Percentiles rank a stretch among this genome's conserved stretches.
phyloP scores from a whole-genome alignment of 75 land plant genomes.

The Selaginella moellendorffii region DNA sequence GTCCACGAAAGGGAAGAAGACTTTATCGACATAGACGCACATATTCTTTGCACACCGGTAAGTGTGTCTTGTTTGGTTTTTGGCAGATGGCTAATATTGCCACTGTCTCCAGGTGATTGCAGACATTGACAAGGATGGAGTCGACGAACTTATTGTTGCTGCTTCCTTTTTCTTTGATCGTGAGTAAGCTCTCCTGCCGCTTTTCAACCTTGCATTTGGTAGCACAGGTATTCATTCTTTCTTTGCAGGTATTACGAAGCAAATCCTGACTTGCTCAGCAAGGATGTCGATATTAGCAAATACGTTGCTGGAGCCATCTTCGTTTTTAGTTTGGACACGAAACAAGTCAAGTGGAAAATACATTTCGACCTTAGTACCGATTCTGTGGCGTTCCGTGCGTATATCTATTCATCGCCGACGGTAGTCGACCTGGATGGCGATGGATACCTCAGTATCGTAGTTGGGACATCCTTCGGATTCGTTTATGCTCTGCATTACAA shows the following conservation, averaged over 20 bases:
- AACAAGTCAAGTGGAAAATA: slow-evolving; percentile 83
- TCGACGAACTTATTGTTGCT: slow-evolving; percentile 80
- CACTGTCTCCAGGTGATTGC: slow-evolving; percentile 70
- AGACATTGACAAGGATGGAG: slow-evolving; percentile 92
- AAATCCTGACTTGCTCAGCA: slow-evolving; percentile 48
- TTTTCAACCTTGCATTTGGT: not conserved
- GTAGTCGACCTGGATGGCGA: slow-evolving; percentile 91
- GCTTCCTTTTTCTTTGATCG: slow-evolving; percentile 97
- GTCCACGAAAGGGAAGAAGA: slow-evolving; percentile 65
- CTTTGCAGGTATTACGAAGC: slow-evolving; percentile 83
- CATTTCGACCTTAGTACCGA: slow-evolving; percentile 78
- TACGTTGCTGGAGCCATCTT: slow-evolving; percentile 86
- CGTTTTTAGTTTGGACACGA: slow-evolving; percentile 89
- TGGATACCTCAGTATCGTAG: slow-evolving; percentile 79
- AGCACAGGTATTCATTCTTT: too few species aligned
- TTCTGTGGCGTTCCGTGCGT: slow-evolving; percentile 66
- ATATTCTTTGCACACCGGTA: slow-evolving; percentile 89
- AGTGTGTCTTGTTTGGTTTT: slow-evolving; percentile 10
- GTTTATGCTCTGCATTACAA: slow-evolving; percentile 83
- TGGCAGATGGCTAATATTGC: not conserved
- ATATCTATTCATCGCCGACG: slow-evolving; percentile 92
- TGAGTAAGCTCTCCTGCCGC: slow-evolving; percentile 46
- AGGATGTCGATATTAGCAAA: slow-evolving; percentile 66
- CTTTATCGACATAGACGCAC: slow-evolving; percentile 78
- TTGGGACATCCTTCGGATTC: slow-evolving; percentile 91